These are phyloP conservation scores for Ceratobasidium sp. DNA, from an alignment of 1,284 basidiomycete species.

Conservation along the genomic window DNA sequence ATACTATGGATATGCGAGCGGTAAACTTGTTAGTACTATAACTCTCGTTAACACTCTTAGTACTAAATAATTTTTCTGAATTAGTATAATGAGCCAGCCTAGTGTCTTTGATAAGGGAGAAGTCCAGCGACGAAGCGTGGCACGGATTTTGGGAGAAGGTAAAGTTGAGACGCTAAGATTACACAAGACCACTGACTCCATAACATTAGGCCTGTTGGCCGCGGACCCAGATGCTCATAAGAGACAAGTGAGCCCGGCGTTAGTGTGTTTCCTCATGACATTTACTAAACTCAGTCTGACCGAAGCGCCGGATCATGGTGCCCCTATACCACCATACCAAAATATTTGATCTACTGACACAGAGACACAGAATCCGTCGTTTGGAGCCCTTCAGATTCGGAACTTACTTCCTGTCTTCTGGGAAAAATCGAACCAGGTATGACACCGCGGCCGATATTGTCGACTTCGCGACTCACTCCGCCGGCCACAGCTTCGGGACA, in stretches of 20 bases:
- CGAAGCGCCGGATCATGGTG: slow-evolving; percentile 48
- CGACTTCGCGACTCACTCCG: background rate
- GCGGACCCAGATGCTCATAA: slow-evolving; percentile 31
- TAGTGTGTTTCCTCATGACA: no score
- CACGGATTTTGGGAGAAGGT: slow-evolving; percentile 40
- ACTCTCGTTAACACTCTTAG: background rate
- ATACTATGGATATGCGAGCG: slow-evolving; percentile 38
- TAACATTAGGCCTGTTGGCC: slow-evolving; percentile 16
- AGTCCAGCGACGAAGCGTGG: background rate
- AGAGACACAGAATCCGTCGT: slow-evolving; percentile 43
- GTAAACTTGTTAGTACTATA: slow-evolving; percentile 23
- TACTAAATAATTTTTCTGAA: background rate
- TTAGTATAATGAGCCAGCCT: slow-evolving; percentile 13
- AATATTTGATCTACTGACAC: no score
- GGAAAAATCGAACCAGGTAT: slow-evolving; percentile 46
- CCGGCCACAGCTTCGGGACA: slow-evolving; percentile 45
- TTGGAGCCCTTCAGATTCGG: slow-evolving; percentile 46
- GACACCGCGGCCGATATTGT: background rate
- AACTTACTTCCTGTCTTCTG: slow-evolving; percentile 45
- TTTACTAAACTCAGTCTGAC: background rate
- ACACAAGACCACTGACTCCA: background rate
- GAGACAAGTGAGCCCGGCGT: slow-evolving; percentile 12
- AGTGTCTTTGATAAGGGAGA: background rate
- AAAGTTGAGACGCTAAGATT: background rate
- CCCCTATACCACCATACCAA: background rate